Evolutionary conservation across 768 basidiomycete species (phyloP), one percentile per base, ranked within the genome.

Genomic region (Lentinula detonsa): DNA sequence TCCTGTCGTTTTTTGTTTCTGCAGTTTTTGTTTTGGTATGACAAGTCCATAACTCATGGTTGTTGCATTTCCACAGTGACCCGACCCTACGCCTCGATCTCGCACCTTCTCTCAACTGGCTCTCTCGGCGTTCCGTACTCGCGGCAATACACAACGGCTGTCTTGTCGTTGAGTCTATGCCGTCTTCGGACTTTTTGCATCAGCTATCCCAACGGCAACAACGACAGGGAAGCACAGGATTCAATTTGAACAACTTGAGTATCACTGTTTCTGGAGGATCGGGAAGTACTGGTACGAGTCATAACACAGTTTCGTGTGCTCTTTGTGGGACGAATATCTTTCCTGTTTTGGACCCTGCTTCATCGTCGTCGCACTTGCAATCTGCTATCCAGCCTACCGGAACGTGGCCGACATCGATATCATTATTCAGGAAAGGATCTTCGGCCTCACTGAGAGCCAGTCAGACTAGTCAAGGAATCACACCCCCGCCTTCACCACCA

Each of bases 31-130:
- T 28, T 28, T 28, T 28, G 28, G 28, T 28, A 28, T 28, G 28
- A 28, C 28, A 28, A 28, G 28, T 39, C 37, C 37, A 39, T 39
- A 39, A 39, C 39, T 62, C 49, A 56, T 70, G 7, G 69, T 60
- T 42, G 33, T 61, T 16, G 59, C 31, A 37, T 43, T 31, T 61
- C 61, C 61, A 4, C 71, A 93, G 95, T 23, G 96, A 99, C 66
- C 93, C 96, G 0, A 93, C 95, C 0, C 77, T 97, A 34, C 87
- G 97, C 8, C 81, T 99, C 16, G 97, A 98, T 69, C 76, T 91
- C n/a, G 95, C 97, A 0, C 93, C 95, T 0, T 91, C 94, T 11
- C 77, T 99, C 37, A 95, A 92, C 68, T 98, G 93, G 91, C 79
- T 98, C n/a, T 89, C 90, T 15, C 83, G 95, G 31, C 86, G 94